Base-by-base conservation (phyloP, 2,329 filamentous ascomycete genomes). In the Chrysoporthe austroafricana region DNA sequence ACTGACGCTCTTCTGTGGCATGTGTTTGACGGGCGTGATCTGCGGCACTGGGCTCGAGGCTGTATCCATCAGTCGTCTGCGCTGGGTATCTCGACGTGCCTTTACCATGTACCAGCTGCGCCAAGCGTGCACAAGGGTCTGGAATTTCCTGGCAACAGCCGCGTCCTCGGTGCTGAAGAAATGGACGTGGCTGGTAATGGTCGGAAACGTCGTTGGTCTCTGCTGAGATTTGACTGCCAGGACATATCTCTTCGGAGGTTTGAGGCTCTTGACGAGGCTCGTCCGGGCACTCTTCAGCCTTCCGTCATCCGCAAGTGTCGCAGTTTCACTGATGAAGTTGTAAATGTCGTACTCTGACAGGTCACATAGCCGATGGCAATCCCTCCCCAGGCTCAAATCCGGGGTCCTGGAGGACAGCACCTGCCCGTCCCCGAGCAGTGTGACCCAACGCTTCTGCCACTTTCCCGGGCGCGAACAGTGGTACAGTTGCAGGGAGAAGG, bases 341-440 rank as follows among this genome's bases (percentile, higher is more conserved):
- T 97, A 97, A 61, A 97, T 91, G 75, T 98, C 95, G 77, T 95
- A 97, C 78, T 97, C 94, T 2, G 92, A 93, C 60, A 98, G 78
- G 78, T 97, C 93, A 77, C 93, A 97, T 44, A 97, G 82, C 70
- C 87, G 90, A 14, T 84, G 79, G 43, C 85, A 82, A 63, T 94
- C 91, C 76, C 93, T 92, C 60, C 90, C 80, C 4, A 82, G 76
- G 67, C 83, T 85, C 14, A 88, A 83, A n/a, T 85, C 81, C 0
- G 82, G 75, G 72, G 91, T 94, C 79, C 96, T 97, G 52, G 91
- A 86, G 36, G 89, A 83, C 58, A 84, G 79, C 39, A 90, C 81
- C 76, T 97, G 94, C 0, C 94, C 94, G 66, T 91, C 91, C 18
- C 67, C 82, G 4, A 90, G 84, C 42, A 98, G 80, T 0, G 89